These are phyloP conservation scores for Annulohypoxylon bovei DNA, from an alignment of 495 filamentous ascomycete genomes.

Conservation along the genomic window DNA sequence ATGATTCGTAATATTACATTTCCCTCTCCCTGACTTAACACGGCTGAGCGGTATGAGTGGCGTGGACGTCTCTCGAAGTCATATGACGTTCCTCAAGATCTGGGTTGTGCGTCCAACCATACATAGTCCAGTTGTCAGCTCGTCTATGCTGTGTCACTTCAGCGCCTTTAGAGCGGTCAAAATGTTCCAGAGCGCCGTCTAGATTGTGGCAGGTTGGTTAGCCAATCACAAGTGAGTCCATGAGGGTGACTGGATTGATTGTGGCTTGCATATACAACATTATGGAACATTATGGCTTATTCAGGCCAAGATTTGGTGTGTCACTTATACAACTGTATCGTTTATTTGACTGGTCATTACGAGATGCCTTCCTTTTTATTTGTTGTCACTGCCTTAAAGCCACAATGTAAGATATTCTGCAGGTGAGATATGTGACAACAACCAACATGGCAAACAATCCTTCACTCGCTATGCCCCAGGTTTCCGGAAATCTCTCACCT, in stretches of 20 bases:
- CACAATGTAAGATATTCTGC: conserved; percentile 1
- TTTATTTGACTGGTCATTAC: conserved; percentile 13
- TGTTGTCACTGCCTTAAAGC: background rate
- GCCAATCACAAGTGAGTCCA: conserved; percentile 16
- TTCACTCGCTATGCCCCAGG: background rate
- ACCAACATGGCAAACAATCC: conserved; percentile 8
- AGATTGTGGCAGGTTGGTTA: background rate
- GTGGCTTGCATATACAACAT: conserved; percentile 36
- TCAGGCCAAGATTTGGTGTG: conserved; percentile 9
- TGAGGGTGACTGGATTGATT: conserved; percentile 5
- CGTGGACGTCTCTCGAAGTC: conserved; percentile 12
- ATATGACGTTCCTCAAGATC: conserved; percentile 28
- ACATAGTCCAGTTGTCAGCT: conserved; percentile 38
- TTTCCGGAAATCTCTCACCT: conserved; percentile 7
- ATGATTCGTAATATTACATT: conserved; percentile 8
- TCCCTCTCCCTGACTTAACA: conserved; percentile 7
- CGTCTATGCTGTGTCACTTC: conserved; percentile 31
- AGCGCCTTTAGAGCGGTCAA: conserved; percentile 33
- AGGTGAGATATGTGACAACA: conserved; percentile 1
- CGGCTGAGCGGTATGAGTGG: conserved; percentile 2
- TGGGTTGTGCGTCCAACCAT: conserved; percentile 31
- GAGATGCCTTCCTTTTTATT: background rate
- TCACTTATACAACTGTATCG: background rate
- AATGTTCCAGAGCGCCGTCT: conserved; percentile 25
- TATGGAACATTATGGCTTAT: background rate